Evolutionary conservation across 202 grass and related monocot species (phyloP).

Genomic region (Saccharum hybrid): DNA sequence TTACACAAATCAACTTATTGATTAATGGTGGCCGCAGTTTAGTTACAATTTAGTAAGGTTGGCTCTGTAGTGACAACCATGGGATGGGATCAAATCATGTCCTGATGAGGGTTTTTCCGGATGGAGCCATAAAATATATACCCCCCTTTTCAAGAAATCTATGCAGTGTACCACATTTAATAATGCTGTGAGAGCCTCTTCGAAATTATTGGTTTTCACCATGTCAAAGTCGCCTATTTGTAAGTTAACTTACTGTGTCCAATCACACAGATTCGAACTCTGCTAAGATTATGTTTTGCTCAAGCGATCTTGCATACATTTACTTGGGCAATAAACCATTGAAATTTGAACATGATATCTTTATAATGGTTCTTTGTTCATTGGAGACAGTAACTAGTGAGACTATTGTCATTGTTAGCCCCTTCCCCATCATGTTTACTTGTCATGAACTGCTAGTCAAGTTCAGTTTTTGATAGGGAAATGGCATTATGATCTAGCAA

Average conservation of each 20-base stretch:
- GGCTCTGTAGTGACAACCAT: not conserved
- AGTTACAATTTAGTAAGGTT: conserved; percentile 24
- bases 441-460: conserved; percentile 10
- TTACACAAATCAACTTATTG: conserved; percentile 26
- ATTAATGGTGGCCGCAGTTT: not conserved
- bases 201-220: not conserved
- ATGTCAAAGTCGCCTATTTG: conserved; percentile 13
- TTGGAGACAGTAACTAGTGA: not conserved
- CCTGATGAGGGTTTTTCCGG: conserved; percentile 14
- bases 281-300: conserved; percentile 17
- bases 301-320: conserved; percentile 6
- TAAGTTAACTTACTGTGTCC: conserved; percentile 10
- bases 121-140: not conserved
- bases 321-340: conserved; percentile 15
- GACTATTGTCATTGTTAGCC: conserved; percentile 17
- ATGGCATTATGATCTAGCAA: not conserved
- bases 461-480: not conserved
- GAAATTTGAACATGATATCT: not conserved
- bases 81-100: not conserved
- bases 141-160: not conserved
- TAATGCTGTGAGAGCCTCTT: not conserved
- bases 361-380: conserved; percentile 11
- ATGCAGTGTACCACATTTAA: not conserved
- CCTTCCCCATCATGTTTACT: not conserved
- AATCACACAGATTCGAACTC: conserved; percentile 30